Base-by-base conservation (phyloP, 2,329 filamentous ascomycete species). In the Curvularia sp. region DNA sequence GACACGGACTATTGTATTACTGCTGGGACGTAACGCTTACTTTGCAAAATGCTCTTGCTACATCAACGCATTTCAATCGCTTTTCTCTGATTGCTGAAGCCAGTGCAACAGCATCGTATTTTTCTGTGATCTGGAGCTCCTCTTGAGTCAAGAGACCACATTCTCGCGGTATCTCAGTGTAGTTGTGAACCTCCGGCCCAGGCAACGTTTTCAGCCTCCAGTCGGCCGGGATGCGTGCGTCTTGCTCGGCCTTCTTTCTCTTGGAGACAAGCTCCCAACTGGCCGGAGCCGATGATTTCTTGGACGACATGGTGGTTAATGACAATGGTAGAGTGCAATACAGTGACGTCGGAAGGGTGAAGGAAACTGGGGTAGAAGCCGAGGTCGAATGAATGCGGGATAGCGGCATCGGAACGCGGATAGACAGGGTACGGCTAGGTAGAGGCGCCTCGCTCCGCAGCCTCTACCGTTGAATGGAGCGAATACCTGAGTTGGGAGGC, bases 61-160 rank as follows among this genome's bases (percentile, higher is more conserved):
- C 78, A 61, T 78, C 74, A 1, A 77, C 61, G 53, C 75, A 75
- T 30, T 66, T 78, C 13, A 80, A 53, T 49, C 68, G 66, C 13
- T 73, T 71, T 5, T 59, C 67, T 22, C 72, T 63, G 15, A 82
- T 75, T 5, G 72, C 74, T 22, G 73, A 63, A 1, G 77, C 70
- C 47, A 82, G 62, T 13, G 65, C 70, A 5, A 77, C 77, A 8
- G 80, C 81, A 69, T 85, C 81, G 61, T 82, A 83, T 0, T 78
- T 66, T 62, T 87, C 84, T 0, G 86, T 88, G 49, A 88, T 86
- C 0, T 76, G 70, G 20, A 87, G 68, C 60, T 88, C 85, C 5
- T 78, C 68, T 0, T 71, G n/a, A 1, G 71, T 81, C 24, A 88
- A 74, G 5, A 88, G 68, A 0, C 84, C 84, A 64, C 84, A 84